phyloP scores from a whole-genome alignment of 2,329 filamentous ascomycete genomes.

The Colletotrichum godetiae region DNA sequence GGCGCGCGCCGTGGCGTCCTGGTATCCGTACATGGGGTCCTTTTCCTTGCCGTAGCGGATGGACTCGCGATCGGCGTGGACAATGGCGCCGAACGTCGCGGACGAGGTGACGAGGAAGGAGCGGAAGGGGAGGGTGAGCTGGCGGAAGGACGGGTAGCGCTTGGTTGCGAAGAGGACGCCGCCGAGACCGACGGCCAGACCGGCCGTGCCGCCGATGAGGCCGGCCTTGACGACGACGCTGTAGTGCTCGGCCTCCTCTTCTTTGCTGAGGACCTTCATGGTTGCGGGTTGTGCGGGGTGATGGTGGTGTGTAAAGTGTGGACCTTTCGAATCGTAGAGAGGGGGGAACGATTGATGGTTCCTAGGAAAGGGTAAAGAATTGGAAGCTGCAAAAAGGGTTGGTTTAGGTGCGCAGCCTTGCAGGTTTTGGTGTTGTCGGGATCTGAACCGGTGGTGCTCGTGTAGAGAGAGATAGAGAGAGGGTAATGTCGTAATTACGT shows the following conservation, averaged over 20 bases:
- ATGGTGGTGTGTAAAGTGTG: background rate
- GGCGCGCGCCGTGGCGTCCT: conserved; percentile 70
- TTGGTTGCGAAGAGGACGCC: conserved; percentile 76
- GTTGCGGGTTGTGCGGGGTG: conserved; percentile 42
- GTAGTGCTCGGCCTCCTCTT: conserved; percentile 92
- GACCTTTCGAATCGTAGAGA: background rate
- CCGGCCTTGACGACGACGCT: conserved; percentile 83
- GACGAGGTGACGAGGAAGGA: conserved; percentile 87
- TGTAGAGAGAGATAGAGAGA: background rate
- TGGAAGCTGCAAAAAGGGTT: conserved; percentile 14
- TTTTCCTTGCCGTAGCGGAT: conserved; percentile 74
- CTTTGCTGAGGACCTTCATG: conserved; percentile 97
- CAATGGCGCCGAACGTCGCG: conserved; percentile 88
- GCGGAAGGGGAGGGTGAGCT: conserved; percentile 89
- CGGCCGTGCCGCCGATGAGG: conserved; percentile 75
- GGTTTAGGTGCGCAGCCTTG: conserved; percentile 13
- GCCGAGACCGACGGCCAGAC: conserved; percentile 73
- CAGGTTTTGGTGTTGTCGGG: conserved; percentile 12
- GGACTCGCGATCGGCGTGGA: conserved; percentile 80
- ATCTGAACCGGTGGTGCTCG: conserved; percentile 10
- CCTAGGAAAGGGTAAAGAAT: background rate
- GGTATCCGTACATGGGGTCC: conserved; percentile 76
- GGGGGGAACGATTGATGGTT: conserved; percentile 9
- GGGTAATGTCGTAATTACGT: conserved; percentile 30
- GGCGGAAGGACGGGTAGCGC: conserved; percentile 82